Base-by-base conservation (phyloP, 805 yeast genomes). In the Debaryomyces hansenii region DNA sequence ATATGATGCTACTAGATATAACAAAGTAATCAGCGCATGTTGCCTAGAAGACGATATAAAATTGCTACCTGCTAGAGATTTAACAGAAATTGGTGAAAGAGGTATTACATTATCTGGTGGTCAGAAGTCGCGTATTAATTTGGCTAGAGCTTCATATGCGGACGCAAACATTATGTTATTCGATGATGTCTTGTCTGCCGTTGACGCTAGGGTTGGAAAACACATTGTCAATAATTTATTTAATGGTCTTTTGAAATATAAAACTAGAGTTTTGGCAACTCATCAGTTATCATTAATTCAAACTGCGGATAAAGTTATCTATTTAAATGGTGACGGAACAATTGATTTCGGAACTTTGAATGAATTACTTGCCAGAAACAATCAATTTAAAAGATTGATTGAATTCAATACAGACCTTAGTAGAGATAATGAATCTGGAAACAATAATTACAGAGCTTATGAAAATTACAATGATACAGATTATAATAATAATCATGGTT, bases 341-440 rank as follows among this genome's bases (percentile, higher is more conserved):
- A 61, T 67, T 40, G 76, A 72, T 46, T 65, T 63, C 32, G 76
- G 75, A n/a, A 55, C 66, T 1, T 52, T 62, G 18, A 49, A 57
- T 4, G 69, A 70, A 44, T 64, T 72, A 46, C 50, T 49, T 15
- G 41, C 36, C 5, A 58, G 67, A 46, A 83, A 78, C 51, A 42
- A 55, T 2, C 75, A 71, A 7, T 84, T 87, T 57, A 66, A 64
- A 16, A 70, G 74, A 11, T 69, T 85, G 54, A 72, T 84, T 67
- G 74, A 78, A 37, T 80, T 66, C 54, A 67, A 75, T 47, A 47
- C 54, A 29, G 66, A 61, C 11, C 43, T 46, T 14, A 47, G 47
- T 12, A 48, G 62, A 63, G 43, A 41, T 14, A 52, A 72, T 45
- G 63, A 31, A 31, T 31, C 34, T n/a, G 11, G 14, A 31, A 31